Evolutionary conservation across 768 basidiomycete species (phyloP).

Genomic region (Ramaria rubella): DNA sequence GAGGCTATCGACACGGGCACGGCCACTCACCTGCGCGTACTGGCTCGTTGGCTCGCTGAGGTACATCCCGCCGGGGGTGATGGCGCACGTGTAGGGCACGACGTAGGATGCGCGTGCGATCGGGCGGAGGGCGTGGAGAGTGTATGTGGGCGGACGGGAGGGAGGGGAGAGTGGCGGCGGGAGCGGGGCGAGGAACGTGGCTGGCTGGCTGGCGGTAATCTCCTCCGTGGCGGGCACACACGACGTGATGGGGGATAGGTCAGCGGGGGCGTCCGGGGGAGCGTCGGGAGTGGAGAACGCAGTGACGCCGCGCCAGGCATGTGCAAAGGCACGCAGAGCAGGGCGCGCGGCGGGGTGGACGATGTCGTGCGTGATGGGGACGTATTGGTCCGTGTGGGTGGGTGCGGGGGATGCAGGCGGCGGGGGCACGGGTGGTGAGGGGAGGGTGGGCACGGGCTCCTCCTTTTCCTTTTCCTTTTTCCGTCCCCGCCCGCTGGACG

Average conservation of each 20-base stretch:
- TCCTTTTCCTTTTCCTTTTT: neutral
- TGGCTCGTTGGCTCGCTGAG: conserved; percentile 76
- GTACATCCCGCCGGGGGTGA: conserved; percentile 64
- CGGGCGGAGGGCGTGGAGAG: conserved; percentile 55
- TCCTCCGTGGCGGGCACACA: conserved; percentile 7
- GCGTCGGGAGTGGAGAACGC: conserved; percentile 29
- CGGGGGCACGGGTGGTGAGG: conserved; percentile 14
- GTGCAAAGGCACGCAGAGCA: conserved; percentile 51
- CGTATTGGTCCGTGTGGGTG: conserved; percentile 30
- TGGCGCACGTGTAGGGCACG: conserved; percentile 54
- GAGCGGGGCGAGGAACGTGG: conserved; percentile 26
- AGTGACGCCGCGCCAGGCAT: conserved; percentile 62
- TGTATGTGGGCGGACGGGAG: conserved; percentile 50
- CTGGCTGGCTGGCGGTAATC: conserved; percentile 15
- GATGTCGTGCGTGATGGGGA: conserved; percentile 42
- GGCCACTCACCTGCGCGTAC: conserved; percentile 47
- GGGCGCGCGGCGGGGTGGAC: conserved; percentile 38
- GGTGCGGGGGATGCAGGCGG: neutral
- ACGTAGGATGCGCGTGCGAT: conserved; percentile 53
- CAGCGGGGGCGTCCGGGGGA: conserved; percentile 12
- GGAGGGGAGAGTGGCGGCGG: conserved; percentile 31
- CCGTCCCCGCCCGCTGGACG: neutral
- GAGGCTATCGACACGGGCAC: neutral
- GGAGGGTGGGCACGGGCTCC: conserved; percentile 6
- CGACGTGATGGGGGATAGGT: conserved; percentile 16